A percentile compares a stretch with the other conserved stretches of the same genome.
phyloP scores from a whole-genome alignment of 2,329 filamentous ascomycete species.

The Fusarium sp. region DNA sequence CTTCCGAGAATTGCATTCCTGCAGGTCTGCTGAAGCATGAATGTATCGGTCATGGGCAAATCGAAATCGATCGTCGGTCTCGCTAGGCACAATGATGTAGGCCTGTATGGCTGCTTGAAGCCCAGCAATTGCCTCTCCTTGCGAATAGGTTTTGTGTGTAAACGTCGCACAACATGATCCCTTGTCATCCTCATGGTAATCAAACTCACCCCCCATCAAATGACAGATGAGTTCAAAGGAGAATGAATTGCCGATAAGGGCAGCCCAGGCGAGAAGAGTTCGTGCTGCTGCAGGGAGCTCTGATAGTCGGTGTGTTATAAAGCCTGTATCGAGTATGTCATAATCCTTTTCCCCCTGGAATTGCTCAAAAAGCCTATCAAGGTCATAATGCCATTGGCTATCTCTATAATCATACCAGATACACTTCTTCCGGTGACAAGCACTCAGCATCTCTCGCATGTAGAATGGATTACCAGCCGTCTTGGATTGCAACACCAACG shows the following conservation, averaged over 20 bases:
- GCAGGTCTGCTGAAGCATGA: slow-evolving; percentile 75
- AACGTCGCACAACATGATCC: slow-evolving; percentile 35
- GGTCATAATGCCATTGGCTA: slow-evolving; percentile 83
- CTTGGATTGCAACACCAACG: slow-evolving; percentile 88
- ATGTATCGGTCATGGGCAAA: slow-evolving; percentile 91
- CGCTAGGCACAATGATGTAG: slow-evolving; percentile 82
- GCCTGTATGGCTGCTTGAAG: slow-evolving; percentile 84
- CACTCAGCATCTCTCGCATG: slow-evolving; percentile 88
- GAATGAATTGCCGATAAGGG: slow-evolving; percentile 82
- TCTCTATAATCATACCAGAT: slow-evolving; percentile 91
- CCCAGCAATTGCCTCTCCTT: slow-evolving; percentile 76
- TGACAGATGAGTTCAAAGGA: slow-evolving; percentile 83
- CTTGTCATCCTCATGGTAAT: slow-evolving; percentile 63
- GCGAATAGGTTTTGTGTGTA: slow-evolving; percentile 57
- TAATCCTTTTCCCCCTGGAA: slow-evolving; percentile 83
- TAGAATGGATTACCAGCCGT: slow-evolving; percentile 91
- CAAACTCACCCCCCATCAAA: slow-evolving; percentile 79
- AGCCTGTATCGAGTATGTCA: slow-evolving; percentile 82
- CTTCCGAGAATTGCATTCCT: slow-evolving; percentile 73
- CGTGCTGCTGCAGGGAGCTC: slow-evolving; percentile 80
- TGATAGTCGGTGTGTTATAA: slow-evolving; percentile 79
- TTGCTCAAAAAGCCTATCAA: slow-evolving; percentile 86
- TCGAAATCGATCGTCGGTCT: slow-evolving; percentile 85
- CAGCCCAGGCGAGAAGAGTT: slow-evolving; percentile 85
- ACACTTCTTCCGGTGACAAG: slow-evolving; percentile 85